phyloP scores from a whole-genome alignment of 2,329 filamentous ascomycete species.

The Canariomyces notabilis region DNA sequence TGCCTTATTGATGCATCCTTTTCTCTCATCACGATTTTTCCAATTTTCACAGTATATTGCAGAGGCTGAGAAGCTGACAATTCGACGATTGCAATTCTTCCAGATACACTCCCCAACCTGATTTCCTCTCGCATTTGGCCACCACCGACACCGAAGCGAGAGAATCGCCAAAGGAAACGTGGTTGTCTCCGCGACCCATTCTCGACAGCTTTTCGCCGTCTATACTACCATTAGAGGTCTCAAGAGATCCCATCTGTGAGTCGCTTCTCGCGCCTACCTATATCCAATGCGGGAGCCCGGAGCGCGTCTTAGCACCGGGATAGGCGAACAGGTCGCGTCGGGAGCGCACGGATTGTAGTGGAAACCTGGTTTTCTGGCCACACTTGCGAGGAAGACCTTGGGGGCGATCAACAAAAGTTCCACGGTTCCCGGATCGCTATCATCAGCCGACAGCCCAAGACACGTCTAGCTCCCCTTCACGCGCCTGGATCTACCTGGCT shows the following conservation, averaged over 20 bases:
- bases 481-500: background rate
- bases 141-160: background rate
- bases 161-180: no score
- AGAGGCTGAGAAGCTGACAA: background rate
- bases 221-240: background rate
- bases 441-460: background rate
- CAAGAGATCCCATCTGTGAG: background rate
- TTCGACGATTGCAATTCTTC: background rate
- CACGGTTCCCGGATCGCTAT: background rate
- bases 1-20: slow-evolving; percentile 18
- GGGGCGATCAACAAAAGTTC: slow-evolving; percentile 8
- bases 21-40: slow-evolving; percentile 26
- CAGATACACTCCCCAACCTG: background rate
- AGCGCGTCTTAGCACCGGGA: slow-evolving; percentile 7
- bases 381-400: slow-evolving; percentile 3
- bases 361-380: slow-evolving; percentile 10
- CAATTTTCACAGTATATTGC: background rate
- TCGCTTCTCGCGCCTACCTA: background rate
- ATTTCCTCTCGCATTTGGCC: background rate
- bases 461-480: background rate
- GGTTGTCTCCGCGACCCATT: no score
- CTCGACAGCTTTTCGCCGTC: background rate
- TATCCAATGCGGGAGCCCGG: background rate
- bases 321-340: slow-evolving; percentile 1
- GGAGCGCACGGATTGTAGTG: slow-evolving; percentile 7